Base-by-base conservation (phyloP, 177 flowering plant genomes). In the Vitis hybrid region DNA sequence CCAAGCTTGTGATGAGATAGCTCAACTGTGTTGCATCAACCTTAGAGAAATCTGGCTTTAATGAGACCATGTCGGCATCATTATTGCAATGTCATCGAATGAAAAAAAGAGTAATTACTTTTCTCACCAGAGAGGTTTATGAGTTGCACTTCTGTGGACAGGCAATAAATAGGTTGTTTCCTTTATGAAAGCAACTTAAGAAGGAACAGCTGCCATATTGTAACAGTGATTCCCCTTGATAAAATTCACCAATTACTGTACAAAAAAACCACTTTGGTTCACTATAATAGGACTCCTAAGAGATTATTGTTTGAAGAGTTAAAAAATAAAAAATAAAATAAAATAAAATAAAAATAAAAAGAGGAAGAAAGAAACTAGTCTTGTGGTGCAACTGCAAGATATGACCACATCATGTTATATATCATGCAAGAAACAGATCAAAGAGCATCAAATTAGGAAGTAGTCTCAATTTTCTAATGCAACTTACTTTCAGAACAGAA, bases 341-440 rank as follows among this genome's bases (percentile, higher is more conserved):
- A 18, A 18, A 18, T 18, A 18, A 18, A 18, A 18, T 18, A 18
- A 18, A 18, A 18, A 18, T 18, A 18, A 18, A 18, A 18, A 18
- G 18, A 18, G 18, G 18, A 18, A 18, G 18, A 18, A 18, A 18
- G 18, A 18, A 18, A 18, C 18, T 18, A 18, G 18, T 18, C 18
- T 18, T 18, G 18, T 18, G 18, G 18, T 18, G 18, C 18, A 18
- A 18, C 18, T 18, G 18, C 18, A 18, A 18, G 18, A 18, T 18
- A 18, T 18, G 18, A 18, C 18, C 18, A 18, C 18, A 18, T 18
- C 18, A 18, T 18, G 18, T 18, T 18, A 18, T 18, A 18, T 55
- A 60, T 59, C 6, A 35, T 27, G 56, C 40, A 19, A 54, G 27
- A 66, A 14, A 55, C 69, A 55, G 19, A 54, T 66, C 19, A 66